Evolutionary conservation across 164 flowering plant species (phyloP), one percentile per base, ranked within the genome.

Genomic region (Vitis rupestris): DNA sequence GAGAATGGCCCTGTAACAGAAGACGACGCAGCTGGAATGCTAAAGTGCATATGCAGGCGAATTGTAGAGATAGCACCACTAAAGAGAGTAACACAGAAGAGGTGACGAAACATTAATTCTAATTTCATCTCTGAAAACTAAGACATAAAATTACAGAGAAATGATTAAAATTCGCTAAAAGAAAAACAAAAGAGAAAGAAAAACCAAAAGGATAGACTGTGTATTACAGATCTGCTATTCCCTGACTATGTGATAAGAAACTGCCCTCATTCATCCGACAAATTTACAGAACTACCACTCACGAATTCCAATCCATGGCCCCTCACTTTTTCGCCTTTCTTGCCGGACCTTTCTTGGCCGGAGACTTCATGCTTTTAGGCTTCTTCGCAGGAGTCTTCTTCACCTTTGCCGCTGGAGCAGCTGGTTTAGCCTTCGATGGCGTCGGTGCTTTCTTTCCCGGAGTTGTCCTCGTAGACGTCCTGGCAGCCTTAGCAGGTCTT

Each of bases 311-410:
- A 63, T 10, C 44, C 56, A 19, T 17, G 37, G 8, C 61, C 6
- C 23, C 44, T 75, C 74, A 84, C 76, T 84, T 84, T 79, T 61
- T 82, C 44, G 73, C 74, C 69, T 71, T 84, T 75, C 60, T 81
- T 2, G 81, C 65, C 52, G 62, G 56, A 9, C 51, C 65, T 15
- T 63, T 76, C 73, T 72, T 73, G 37, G 63, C 79, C 70, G 84
- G 79, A 16, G 82, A 68, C 73, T 83, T 82, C 23, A 74, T 56
- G 37, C 70, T 71, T 73, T 78, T 78, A 27, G 81, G 82, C 78
- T 77, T 68, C 72, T 55, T 58, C 50, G 11, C 52, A 3, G 50
- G 49, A 0, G 69, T 4, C 64, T 80, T 70, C 66, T 70, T 75
- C 14, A 71, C 77, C 76, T 80, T 71, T 14, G 59, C 15, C 15